A percentile compares a stretch with the other conserved stretches of the same genome.
Evolutionary conservation across 371 early-diverging fungal species (phyloP).

Genomic region (Mucor saturninus): DNA sequence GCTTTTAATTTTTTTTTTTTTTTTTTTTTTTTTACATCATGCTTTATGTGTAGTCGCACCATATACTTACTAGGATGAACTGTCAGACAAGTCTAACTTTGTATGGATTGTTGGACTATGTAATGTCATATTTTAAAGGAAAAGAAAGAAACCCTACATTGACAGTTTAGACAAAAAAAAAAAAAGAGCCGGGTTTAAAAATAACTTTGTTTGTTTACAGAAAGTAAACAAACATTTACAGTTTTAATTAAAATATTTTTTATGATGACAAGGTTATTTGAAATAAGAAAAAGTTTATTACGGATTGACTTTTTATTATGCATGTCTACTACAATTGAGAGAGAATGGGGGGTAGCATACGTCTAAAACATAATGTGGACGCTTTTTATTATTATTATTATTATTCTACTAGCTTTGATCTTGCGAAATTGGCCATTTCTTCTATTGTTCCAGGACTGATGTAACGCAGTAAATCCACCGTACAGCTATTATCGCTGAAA

Average conservation of each 20-base stretch:
- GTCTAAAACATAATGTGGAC: too few relatives aligned
- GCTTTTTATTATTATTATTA: not conserved
- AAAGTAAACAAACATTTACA: constrained; percentile 7
- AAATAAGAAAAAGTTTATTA: too few relatives aligned
- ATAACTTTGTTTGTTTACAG: too few relatives aligned
- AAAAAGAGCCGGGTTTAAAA: too few relatives aligned
- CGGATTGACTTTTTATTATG: too few relatives aligned
- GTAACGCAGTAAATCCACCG: constrained; percentile 22
- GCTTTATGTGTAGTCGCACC: not conserved
- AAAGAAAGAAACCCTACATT: not conserved
- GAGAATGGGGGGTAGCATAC: too few relatives aligned
- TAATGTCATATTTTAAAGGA: constrained; percentile 1
- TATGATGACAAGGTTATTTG: not conserved
- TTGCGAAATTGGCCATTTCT: constrained; percentile 27
- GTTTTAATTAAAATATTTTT: not conserved
- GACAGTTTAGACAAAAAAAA: too few relatives aligned
- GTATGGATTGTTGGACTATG: constrained; percentile 1
- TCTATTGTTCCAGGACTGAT: constrained; percentile 20
- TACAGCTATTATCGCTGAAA: constrained; percentile 34
- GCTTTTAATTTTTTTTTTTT: too few relatives aligned
- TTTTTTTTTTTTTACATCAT: not conserved
- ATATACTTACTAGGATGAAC: constrained; percentile 21
- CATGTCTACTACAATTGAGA: too few relatives aligned
- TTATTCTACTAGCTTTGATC: not conserved
- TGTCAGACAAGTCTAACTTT: constrained; percentile 26